Evolutionary conservation across 2,329 filamentous ascomycete species (phyloP), one percentile per base, ranked within the genome.

Genomic region (Rhynchosporium agropyri): DNA sequence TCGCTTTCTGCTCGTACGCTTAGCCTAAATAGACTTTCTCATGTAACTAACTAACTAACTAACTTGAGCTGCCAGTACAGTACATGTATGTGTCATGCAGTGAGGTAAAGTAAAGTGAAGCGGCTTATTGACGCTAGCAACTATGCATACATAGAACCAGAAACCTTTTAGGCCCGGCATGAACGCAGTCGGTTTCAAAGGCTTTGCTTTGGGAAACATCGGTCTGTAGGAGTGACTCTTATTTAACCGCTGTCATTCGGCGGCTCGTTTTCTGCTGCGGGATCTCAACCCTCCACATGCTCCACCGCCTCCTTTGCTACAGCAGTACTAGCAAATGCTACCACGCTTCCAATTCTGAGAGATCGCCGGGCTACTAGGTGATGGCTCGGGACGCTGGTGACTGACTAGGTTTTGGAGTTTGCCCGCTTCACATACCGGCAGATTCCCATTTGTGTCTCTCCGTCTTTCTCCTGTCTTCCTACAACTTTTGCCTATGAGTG

Each of bases 281-380:
- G 36, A 60, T 60, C 60, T 58, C 15, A 49, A 58, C 46, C 49
- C 43, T 49, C 56, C 42, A 59, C 26, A 43, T 36, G 26, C 53
- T 60, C 59, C 28, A 54, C 54, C 43, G 55, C 53, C 38, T 50
- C 42, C 50, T 29, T 48, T 45, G 15, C 58, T 49, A 54, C 20
- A 20, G 20, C 20, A 20, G 20, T 20, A 20, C 62, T 65, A 66
- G 65, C 67, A 53, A 58, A 63, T 51, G 55, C 58, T 64, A 59
- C 61, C 66, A 63, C 58, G 60, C 59, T 50, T 64, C 67, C 58
- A 61, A 57, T 50, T 64, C 67, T 38, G 57, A 38, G 54, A 36
- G 65, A 67, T 69, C 65, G 60, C 53, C 65, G 42, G 57, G 50
- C 28, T 61, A 43, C 49, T 58, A 55, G 51, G 64, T 63, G 63